Base-by-base conservation (phyloP, 768 basidiomycete species). In the Cytidiella melzeri region DNA sequence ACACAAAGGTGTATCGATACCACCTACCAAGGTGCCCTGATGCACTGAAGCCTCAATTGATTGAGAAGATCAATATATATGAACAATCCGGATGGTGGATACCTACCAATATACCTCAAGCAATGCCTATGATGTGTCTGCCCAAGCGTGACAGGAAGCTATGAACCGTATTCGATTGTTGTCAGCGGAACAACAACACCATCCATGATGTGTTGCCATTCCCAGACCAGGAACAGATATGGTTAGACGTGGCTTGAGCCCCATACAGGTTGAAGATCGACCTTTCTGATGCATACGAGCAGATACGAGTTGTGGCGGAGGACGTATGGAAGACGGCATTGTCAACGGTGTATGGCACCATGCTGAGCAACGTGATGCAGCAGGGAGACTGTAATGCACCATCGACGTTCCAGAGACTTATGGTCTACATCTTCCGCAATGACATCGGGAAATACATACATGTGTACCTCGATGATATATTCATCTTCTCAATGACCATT, bases 371-470 rank as follows among this genome's bases (percentile, higher is more conserved):
- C 3, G 68, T 70, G 1, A 68, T 73, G 65, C 76, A 71, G 48
- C 67, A 70, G 37, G 73, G 72, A 0, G 68, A 77, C 45, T 72
- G 0, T 79, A n/a, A n/a, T n/a, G n/a, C n/a, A n/a, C n/a, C n/a
- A n/a, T n/a, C n/a, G n/a, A n/a, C n/a, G n/a, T n/a, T 74, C 47
- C 76, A 79, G 46, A 34, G 65, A 0, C 52, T 77, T 0, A 74
- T 76, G 68, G 73, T 62, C 0, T 24, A 49, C 2, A 63, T 76
- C n/a, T 73, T 77, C 41, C 50, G 61, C 1, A 63, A 71, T 0
- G n/a, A n/a, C n/a, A n/a, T n/a, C n/a, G n/a, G n/a, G n/a, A n/a
- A n/a, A n/a, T n/a, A n/a, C n/a, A n/a, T n/a, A n/a, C n/a, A n/a
- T n/a, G n/a, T n/a, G n/a, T n/a, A n/a, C n/a, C n/a, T n/a, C n/a